A percentile compares a stretch with the other conserved stretches of the same genome.
phyloP scores from a whole-genome alignment of 352 stramenopile genomes.

The Pythium aquatile region DNA sequence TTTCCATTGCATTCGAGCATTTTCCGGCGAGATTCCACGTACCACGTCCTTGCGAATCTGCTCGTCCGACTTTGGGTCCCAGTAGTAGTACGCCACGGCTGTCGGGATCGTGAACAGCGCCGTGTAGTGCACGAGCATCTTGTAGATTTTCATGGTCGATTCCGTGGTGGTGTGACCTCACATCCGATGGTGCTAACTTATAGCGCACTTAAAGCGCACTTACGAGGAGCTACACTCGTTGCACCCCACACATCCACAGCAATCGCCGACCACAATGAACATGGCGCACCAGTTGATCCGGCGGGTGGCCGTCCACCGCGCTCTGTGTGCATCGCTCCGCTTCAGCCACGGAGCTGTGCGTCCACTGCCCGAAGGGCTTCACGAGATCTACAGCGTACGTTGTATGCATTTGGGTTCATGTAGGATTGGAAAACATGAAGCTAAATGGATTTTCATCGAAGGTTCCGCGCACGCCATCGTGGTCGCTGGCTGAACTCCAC shows the following conservation, averaged over 20 bases:
- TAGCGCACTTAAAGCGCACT: constrained; percentile 15
- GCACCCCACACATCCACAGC: constrained; percentile 1
- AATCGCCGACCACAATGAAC: constrained; percentile 5
- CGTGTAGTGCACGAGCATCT: constrained; percentile 82
- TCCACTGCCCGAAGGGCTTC: constrained; percentile 46
- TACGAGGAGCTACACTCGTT: constrained; percentile 7
- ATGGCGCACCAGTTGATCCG: constrained; percentile 27
- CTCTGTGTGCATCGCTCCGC: constrained; percentile 5
- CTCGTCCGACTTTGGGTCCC: constrained; percentile 69
- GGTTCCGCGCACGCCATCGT: constrained; percentile 70
- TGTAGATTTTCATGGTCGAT: constrained; percentile 66
- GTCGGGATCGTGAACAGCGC: constrained; percentile 74
- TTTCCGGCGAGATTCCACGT: constrained; percentile 21
- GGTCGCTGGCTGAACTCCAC: constrained; percentile 81
- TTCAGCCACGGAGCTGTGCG: constrained; percentile 10
- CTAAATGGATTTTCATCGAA: constrained; percentile 12
- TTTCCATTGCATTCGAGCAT: background rate
- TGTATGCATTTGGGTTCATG: background rate
- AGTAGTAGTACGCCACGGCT: constrained; percentile 62
- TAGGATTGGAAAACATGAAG: background rate
- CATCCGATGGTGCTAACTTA: no score
- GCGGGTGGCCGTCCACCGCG: constrained; percentile 9
- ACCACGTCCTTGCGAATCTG: constrained; percentile 78
- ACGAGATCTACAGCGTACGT: constrained; percentile 54
- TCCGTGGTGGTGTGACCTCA: background rate